Evolutionary conservation across 1,139 yeast genomes (phyloP), one percentile per base, ranked within the genome.

Genomic region (Meyerozyma guilliermondii): DNA sequence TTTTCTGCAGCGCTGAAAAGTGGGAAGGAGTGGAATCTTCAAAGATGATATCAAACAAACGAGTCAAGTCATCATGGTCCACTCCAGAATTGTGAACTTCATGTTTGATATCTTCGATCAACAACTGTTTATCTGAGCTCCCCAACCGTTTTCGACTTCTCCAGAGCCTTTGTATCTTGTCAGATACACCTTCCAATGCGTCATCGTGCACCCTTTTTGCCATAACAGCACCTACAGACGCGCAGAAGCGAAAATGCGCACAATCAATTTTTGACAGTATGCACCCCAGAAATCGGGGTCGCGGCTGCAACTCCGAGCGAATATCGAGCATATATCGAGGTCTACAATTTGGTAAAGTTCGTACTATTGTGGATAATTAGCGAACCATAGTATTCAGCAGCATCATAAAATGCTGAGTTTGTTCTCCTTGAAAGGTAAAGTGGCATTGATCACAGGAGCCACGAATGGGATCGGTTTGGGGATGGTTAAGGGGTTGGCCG

Each of bases 391-490:
- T 4, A 6, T 20, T 20, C 22, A 20, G 22, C 3, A 8, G 14
- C 6, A 7, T 18, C 33, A 14, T 13, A 30, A 4, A 17, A 45
- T 46, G 50, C 18, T 45, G 27, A 49, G 54, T 11, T 50, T 62
- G 39, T 64, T 65, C 46, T 62, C 67, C 17, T 58, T 65, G 44
- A 56, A 62, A 46, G 63, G 63, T n/a, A 60, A 61, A 47, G 69
- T 64, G 28, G 65, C 68, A 2, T 47, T 65, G 16, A 50, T 65
- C 35, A 65, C 70, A 5, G 68, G 69, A n/a, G 68, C 67, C 5
- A 59, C 66, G 20, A 54, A 62, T 45, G 70, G 70, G 20, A 64
- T 65, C 43, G 70, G 70, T 3, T 55, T 62, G 44, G 67, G 66
- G 5, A 65, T 61, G 37, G 68, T 68, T 31, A 56, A 58, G 46